Base-by-base conservation (phyloP, 23 red algal genomes). In the Pyropia yezoensis region DNA sequence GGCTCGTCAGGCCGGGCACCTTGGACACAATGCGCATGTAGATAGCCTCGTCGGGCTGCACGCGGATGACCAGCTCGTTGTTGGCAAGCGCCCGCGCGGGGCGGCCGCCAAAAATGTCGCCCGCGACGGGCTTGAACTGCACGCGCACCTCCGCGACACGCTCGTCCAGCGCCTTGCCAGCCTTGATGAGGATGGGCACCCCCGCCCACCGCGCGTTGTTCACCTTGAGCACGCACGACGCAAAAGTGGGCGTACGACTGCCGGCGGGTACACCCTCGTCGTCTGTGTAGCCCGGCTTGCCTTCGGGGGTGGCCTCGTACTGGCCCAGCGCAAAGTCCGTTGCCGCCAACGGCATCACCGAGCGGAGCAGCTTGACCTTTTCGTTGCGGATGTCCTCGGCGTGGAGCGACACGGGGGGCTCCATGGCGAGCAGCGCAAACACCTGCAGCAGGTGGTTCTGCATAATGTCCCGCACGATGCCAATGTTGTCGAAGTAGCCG, bases 391-490 rank as follows among this genome's bases (percentile, higher is more conserved):
- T 89, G 63, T 96, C 91, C 28, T 96, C 91, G 15, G 83, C 91
- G 54, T 73, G 51, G 20, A 96, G 64, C 59, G 70, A 85, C 15
- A 75, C 80, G 7, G 91, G 91, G 6, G 78, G 54, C 56, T 96
- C 91, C 91, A 96, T 96, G 3, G 91, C 83, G 21, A 96, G 45
- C 74, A 89, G 61, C 23, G 91, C 83, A 23, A 96, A 57, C 24
- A 89, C 69, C 61, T 96, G 91, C 34, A 96, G 62, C 70, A 96
- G 67, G 59, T 96, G 91, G 63, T 96, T 96, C 58, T 96, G 91
- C 91, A 96, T 96, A n/a, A 96, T 89, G 65, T 96, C 91, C 49
- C 91, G 78, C 14, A 96, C 78, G 34, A 96, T 96, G 22, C 91
- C 91, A 69, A 83, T 69, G 45, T 87, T 67, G 64, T 96, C 83